Base-by-base conservation (phyloP, 23 red algal genomes). In the Pyropia yezoensis region DNA sequence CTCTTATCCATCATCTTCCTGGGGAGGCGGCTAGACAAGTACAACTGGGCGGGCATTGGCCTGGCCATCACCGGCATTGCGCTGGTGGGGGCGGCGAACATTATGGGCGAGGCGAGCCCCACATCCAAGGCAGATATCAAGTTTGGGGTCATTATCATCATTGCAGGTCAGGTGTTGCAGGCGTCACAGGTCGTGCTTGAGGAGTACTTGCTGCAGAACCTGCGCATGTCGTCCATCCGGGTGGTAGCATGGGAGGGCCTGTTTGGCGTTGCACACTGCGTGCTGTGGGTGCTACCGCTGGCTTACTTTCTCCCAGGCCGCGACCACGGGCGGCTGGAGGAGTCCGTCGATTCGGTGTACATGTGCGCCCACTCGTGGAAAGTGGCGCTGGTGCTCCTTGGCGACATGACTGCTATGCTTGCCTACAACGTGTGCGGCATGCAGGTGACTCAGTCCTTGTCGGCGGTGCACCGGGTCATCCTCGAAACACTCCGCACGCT, bases 401-500 rank as follows among this genome's bases (percentile, higher is more conserved):
- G 32, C 17, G 91, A 96, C 63, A 86, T 81, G 73, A 53, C 50
- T 9, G 66, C 77, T 18, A 96, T 96, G 91, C 70, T 96, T 28
- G 60, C 70, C 49, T 96, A 88, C 78, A 96, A 96, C 67, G 51
- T 89, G 67, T 96, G 72, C 63, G 80, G 84, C 50, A 89, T 96
- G 91, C 70, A 88, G 57, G 83, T 96, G 73, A 96, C 91, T 7
- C 67, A 89, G 27, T 69, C 67, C 59, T 49, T 86, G 25, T 78
- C 75, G n/a, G 85, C 78, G 14, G 71, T 96, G 23, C 71, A 74
- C 58, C 91, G 91, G 51, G 83, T 86, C 54, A 78, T 96, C 24
- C 76, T 96, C 28, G 91, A 96, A 33, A 96, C 91, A 51, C 59
- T 96, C 18, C 85, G 91, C 26, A 96, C 91, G 39, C 76, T 96